Evolutionary conservation across 148 eudicot genomes (phyloP).

Genomic region (Rhododendron williamsianum): DNA sequence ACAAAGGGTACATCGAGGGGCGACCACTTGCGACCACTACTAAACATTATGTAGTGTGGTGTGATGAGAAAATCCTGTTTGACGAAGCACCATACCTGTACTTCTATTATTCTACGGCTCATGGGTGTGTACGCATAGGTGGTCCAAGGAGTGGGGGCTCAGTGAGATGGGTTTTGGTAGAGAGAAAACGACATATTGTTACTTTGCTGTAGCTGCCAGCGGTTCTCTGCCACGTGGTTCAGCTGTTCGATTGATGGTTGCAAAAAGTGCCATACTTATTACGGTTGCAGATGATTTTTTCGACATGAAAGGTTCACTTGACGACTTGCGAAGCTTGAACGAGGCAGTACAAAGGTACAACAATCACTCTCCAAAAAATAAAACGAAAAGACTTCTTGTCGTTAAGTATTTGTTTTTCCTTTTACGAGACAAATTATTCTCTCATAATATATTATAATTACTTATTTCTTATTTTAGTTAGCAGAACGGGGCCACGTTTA

Average conservation of each 20-base stretch:
- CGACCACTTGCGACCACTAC: too few relatives aligned
- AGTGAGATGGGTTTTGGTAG: constrained; percentile 42
- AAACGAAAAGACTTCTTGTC: background rate
- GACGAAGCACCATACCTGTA: too few relatives aligned
- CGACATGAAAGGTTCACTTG: constrained; percentile 39
- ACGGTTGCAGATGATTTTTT: constrained; percentile 46
- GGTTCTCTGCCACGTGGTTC: constrained; percentile 19
- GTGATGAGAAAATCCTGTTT: too few relatives aligned
- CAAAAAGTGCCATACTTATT: constrained; percentile 32
- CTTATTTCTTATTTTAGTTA: too few relatives aligned
- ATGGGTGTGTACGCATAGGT: constrained; percentile 12
- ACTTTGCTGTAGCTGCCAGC: constrained; percentile 29
- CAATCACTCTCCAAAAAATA: too few relatives aligned
- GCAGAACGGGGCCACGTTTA: too few relatives aligned
- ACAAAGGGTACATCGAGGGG: too few relatives aligned
- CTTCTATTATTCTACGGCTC: too few relatives aligned
- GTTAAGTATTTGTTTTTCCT: background rate
- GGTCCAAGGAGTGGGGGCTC: constrained; percentile 36
- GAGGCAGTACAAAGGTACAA: constrained; percentile 33
- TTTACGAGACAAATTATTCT: too few relatives aligned
- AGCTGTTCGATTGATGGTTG: constrained; percentile 17
- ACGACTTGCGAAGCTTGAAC: constrained; percentile 26
- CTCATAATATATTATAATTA: too few relatives aligned
- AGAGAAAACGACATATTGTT: constrained; percentile 36
- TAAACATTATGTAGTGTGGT: too few relatives aligned